Evolutionary conservation across 257 asterid genomes (phyloP), one percentile per base, ranked within the genome.

Genomic region (Ehretia macrophylla): DNA sequence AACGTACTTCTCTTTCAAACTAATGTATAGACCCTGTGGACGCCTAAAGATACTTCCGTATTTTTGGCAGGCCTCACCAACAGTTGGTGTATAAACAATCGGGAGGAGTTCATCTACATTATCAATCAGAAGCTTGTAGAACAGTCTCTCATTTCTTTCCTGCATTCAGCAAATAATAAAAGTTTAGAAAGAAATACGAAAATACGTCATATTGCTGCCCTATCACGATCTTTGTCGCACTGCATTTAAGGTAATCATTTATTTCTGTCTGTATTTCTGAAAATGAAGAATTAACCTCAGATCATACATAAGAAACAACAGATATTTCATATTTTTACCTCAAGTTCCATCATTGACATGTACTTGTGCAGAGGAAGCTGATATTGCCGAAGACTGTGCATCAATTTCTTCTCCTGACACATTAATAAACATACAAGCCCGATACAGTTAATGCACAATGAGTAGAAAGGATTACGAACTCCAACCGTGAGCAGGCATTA

Each of bases 11-110:
- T 90, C 97, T 66, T 90, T 87, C 65, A 87, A 81, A 74, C 97
- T 90, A 50, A 90, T 83, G 58, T 81, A 85, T 65, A 87, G 72
- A 70, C 97, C 96, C 90, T 90, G 97, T 38, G 97, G 90, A 70
- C 93, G 88, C 77, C 32, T 87, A 47, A 90, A 90, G 68, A 90
- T 77, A 76, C 95, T 90, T 62, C 96, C 97, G 21, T 87, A 90
- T 77, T 83, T 90, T 58, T 90, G 97, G 93, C 95, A 90, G 63
- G 97, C 97, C 82, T 90, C 97, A 0, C 97, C 97, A 21, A 90
- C 97, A 17, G 84, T 77, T 14, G 97, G 97, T 39, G 96, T 90
- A 68, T 90, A 90, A 46, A 90, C 96, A 66, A 90, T 47, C 11
- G 97, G 97, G 39, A 87, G 95, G 57, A 90, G 90, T 68, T 90